Evolutionary conservation across 192 early-diverging fungal species (phyloP), one percentile per base, ranked within the genome.

Genomic region (Coemansia sp.): DNA sequence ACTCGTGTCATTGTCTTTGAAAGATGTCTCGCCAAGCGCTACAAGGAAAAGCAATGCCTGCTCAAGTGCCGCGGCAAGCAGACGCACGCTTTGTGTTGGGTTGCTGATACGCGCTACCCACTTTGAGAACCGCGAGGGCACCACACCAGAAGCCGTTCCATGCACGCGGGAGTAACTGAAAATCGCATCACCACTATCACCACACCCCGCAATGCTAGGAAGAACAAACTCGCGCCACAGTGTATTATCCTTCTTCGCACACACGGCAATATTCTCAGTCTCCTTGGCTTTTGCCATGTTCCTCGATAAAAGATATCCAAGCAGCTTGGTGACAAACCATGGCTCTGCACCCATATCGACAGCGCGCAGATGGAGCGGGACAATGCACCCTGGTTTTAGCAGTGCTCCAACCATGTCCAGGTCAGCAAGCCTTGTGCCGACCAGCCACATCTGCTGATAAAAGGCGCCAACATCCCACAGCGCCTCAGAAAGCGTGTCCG

Each of bases 71-170:
- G 55, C 63, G n/a, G 63, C 49, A 2, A 82, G 66, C 6, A 82
- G 58, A 10, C 68, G 72, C 45, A 71, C 47, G 61, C 71, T 71
- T 47, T 82, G 71, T 8, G 39, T 58, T 2, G 65, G 42, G 52
- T 66, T 61, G 71, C 75, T 67, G 42, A 82, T 71, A 36, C 80
- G 74, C 11, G 80, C 80, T 36, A 72, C 80, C 80, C 80, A 82
- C 46, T 82, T 82, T 22, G 71, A 68, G 61, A 73, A 82, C 46
- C 78, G 67, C 61, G 70, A 72, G 2, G 65, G 62, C 39, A 60
- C 40, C 40, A 21, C 19, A 16, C 8, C 52, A 59, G 37, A 13
- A 37, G 13, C 16, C 9, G 5, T 41, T 16, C 57, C 39, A n/a
- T 59, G 16, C 5, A 41, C 16, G 8, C 39, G 32, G 39, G 57